Evolutionary conservation across 139 green algal species (phyloP).

Genomic region (Picocystis salinarum): DNA sequence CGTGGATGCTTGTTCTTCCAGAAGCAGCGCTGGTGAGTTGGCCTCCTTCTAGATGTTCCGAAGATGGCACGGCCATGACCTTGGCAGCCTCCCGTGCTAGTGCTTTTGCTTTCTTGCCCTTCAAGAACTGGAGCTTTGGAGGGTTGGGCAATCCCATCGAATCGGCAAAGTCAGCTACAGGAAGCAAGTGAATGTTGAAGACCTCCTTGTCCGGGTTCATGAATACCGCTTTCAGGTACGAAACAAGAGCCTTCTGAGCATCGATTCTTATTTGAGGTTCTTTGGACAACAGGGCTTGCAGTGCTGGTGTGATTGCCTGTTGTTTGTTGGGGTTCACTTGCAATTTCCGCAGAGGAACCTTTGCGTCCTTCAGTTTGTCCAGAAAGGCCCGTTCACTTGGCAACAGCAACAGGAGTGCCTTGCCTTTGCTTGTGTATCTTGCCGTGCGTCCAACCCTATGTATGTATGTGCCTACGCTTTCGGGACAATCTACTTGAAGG

Average conservation of each 20-base stretch:
- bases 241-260: constrained; percentile 60
- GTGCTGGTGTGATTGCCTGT: constrained; percentile 39
- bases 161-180: constrained; percentile 43
- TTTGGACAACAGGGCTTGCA: constrained; percentile 70
- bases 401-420: constrained; percentile 54
- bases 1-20: not conserved
- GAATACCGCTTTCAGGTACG: constrained; percentile 74
- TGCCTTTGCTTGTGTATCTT: constrained; percentile 37
- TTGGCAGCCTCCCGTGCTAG: not conserved
- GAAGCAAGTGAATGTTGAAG: constrained; percentile 59
- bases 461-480: constrained; percentile 84
- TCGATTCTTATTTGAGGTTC: constrained; percentile 64
- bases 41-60: not conserved
- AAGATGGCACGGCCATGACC: not conserved
- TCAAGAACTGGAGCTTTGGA: constrained; percentile 69
- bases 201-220: constrained; percentile 57
- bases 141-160: constrained; percentile 57
- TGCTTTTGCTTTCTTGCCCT: constrained; percentile 7
- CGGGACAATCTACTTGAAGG: constrained; percentile 76
- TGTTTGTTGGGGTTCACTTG: constrained; percentile 60
- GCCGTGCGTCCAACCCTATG: constrained; percentile 75
- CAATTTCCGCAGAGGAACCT: constrained; percentile 59
- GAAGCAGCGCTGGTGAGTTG: constrained; percentile 6
- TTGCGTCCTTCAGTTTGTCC: constrained; percentile 36
- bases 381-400: constrained; percentile 14